A percentile compares a stretch with the other conserved stretches of the same genome.
Evolutionary conservation across 768 basidiomycete genomes (phyloP).

Genomic region (Suillus brevipes): DNA sequence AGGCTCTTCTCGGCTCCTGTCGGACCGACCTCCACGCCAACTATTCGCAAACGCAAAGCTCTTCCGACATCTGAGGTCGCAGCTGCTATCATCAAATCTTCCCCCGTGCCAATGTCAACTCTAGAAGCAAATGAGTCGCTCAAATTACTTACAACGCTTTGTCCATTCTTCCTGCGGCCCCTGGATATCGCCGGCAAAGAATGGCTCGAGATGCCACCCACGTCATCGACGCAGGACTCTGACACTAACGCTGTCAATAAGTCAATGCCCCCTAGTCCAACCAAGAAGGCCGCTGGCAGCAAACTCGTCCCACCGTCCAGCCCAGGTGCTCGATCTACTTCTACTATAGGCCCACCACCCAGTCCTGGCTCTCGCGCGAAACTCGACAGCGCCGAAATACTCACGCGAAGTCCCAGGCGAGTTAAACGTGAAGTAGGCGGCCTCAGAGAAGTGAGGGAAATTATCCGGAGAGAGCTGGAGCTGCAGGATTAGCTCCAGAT

Average conservation of each 20-base stretch:
- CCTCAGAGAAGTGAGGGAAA: conserved; percentile 76
- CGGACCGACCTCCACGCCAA: conserved; percentile 51
- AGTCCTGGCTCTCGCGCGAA: conserved; percentile 55
- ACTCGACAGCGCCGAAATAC: conserved; percentile 60
- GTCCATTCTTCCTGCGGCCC: conserved; percentile 77
- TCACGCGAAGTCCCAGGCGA: conserved; percentile 68
- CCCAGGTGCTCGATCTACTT: conserved; percentile 23
- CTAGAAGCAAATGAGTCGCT: conserved; percentile 80
- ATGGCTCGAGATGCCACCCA: conserved; percentile 50
- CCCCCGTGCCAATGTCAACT: conserved; percentile 74
- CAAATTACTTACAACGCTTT: conserved; percentile 61
- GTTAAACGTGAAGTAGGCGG: conserved; percentile 74
- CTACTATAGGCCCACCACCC: conserved; percentile 34
- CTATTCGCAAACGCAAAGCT: conserved; percentile 67
- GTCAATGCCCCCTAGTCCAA: conserved; percentile 36
- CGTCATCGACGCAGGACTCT: conserved; percentile 20
- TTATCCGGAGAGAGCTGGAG: conserved; percentile 78
- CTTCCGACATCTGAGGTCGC: conserved; percentile 67
- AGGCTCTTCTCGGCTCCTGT: conserved; percentile 75
- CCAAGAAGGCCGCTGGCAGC: conserved; percentile 30
- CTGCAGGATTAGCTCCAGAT: conserved; percentile 47
- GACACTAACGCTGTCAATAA: conserved; percentile 13
- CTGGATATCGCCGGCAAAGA: conserved; percentile 60
- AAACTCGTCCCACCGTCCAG: conserved; percentile 33
- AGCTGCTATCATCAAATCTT: conserved; percentile 74